Evolutionary conservation across 108 stramenopile genomes (phyloP).

Genomic region (Skeletonema costatum): DNA sequence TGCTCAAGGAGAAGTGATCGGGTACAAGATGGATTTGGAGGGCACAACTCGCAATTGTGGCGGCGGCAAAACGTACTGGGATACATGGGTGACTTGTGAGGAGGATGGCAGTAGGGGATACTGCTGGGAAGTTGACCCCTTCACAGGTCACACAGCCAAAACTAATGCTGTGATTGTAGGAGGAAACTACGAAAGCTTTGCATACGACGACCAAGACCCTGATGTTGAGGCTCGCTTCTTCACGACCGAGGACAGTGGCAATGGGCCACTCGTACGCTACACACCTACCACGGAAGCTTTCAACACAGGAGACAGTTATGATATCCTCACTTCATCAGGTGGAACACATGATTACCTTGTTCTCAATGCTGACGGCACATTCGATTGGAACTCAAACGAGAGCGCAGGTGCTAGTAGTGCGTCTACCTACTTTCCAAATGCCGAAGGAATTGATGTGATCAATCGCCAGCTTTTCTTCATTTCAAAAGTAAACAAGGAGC

Average conservation of each 20-base stretch:
- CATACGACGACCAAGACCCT: conserved; percentile 52
- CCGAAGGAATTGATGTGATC: conserved; percentile 57
- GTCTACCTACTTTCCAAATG: conserved; percentile 5
- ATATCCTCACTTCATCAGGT: not conserved
- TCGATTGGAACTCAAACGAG: conserved; percentile 9
- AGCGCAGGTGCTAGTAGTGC: conserved; percentile 16
- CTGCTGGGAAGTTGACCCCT: conserved; percentile 59
- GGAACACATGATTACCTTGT: conserved; percentile 17
- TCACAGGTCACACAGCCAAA: conserved; percentile 30
- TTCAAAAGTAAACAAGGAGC: conserved; percentile 33
- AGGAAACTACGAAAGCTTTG: conserved; percentile 58
- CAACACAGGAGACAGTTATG: not conserved
- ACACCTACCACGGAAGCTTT: conserved; percentile 18
- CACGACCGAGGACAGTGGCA: conserved; percentile 52
- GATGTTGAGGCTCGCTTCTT: conserved; percentile 44
- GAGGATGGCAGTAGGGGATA: conserved; percentile 31
- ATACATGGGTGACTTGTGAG: conserved; percentile 62
- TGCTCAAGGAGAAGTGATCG: conserved; percentile 32
- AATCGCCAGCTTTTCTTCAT: conserved; percentile 44
- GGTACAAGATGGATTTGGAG: conserved; percentile 46
- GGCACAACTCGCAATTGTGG: conserved; percentile 53
- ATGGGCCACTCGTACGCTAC: conserved; percentile 50
- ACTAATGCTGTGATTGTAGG: conserved; percentile 29
- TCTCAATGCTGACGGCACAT: conserved; percentile 27
- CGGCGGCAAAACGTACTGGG: conserved; percentile 48